Base-by-base conservation (phyloP, 306 rosid species). In the Vigna angularis region DNA sequence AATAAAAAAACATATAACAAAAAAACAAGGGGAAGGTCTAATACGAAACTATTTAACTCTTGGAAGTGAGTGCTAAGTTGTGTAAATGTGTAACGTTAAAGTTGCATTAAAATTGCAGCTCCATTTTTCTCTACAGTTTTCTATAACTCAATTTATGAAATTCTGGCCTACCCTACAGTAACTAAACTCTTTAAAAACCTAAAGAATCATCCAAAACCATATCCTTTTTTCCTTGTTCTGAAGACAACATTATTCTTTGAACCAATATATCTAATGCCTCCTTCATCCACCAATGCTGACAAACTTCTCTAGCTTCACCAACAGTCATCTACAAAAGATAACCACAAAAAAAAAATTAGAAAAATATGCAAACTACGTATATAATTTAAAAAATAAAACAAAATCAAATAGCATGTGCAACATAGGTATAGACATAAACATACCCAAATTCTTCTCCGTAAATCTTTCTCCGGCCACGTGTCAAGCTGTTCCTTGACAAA, bases 221-320 rank as follows among this genome's bases (percentile, higher is more conserved):
- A 18, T 80, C 77, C 2, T 53, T 47, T 55, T 47, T 17, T 50
- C 56, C 58, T 20, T 83, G 76, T 12, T 75, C 57, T 10, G 77
- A 67, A 53, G 87, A 78, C n/a, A 56, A 45, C 28, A 88, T 83
- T 77, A 89, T 83, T 77, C 98, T 64, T 72, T 91, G 83, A 30
- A 95, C 94, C 83, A 95, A 89, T 77, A 83, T 84, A 79, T 95
- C 97, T 42, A 95, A 85, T 42, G 99, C 99, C 82, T 95, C 98
- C 79, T 95, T 91, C 99, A 95, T 95, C 99, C 99, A 95, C 98
- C 94, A 88, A 74, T 95, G 99, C 67, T 88, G 91, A 64, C 99
- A 95, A 42, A 84, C 98, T 81, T 91, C 97, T 87, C 88, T 87
- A 1, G 99, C 99, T 83, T 88, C 86, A 2, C 66, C 77, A 12